Evolutionary conservation across 1,139 yeast genomes (phyloP), one percentile per base, ranked within the genome.

Genomic region (Lodderomyces jiufengensis): DNA sequence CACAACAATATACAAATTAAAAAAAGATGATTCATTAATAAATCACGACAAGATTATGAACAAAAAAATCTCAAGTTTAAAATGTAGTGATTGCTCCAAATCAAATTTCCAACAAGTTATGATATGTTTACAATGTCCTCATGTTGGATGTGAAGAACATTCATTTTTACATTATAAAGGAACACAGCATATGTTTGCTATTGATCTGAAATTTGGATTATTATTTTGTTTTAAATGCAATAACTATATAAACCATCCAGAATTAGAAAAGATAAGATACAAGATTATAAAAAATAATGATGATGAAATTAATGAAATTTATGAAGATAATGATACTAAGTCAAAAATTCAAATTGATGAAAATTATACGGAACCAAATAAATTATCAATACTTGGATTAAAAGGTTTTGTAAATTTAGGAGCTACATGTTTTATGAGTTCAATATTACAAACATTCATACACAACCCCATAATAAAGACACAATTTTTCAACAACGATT

Each of bases 351-450:
- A 10, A 9, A 31, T 10, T 20, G 37, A 39, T 12, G 31, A 13
- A 27, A 33, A 21, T 28, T 70, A 63, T 38, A 31, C 48, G 13
- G 41, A 67, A n/a, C 94, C 95, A 3, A 56, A 73, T 1, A 70
- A 58, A 47, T 73, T 73, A 33, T 84, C 95, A 1, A 68, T 78
- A 3, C 73, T 80, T 11, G 97, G 97, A 0, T 63, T 92, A 18
- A 74, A 84, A 41, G 98, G 98, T 3, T 78, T 92, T 49, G 81
- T 88, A 38, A 92, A 92, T 56, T 78, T 92, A 77, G 98, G 98
- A 0, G 85, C 97, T 0, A 92, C 98, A 0, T 92, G 98, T 61
- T 92, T 86, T 62, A 90, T 92, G 85, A 84, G 95, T 46, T 85
- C 94, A 27, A 79, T 88, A 12, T 61, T 92, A 30, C 98, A 92